phyloP scores from a whole-genome alignment of 2,329 filamentous ascomycete species.

The Cercospora berteroae region DNA sequence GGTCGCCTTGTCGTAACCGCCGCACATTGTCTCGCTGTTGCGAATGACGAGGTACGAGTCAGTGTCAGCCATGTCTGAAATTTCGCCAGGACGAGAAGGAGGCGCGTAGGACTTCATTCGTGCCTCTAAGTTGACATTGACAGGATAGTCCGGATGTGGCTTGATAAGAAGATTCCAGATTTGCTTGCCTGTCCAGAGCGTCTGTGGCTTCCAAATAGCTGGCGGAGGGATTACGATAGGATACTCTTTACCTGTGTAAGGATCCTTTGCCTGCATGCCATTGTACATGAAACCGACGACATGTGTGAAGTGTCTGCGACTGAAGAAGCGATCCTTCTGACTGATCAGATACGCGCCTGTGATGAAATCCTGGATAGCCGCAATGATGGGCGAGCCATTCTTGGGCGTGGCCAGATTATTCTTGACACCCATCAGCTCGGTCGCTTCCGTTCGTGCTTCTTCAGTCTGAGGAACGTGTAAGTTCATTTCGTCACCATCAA shows the following conservation, averaged over 20 bases:
- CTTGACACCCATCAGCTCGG: constrained; percentile 96
- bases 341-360: constrained; percentile 89
- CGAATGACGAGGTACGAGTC: constrained; percentile 90
- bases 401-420: constrained; percentile 94
- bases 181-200: constrained; percentile 95
- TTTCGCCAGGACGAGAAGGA: constrained; percentile 57
- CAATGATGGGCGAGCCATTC: constrained; percentile 96
- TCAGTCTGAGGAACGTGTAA: constrained; percentile 96
- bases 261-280: constrained; percentile 55
- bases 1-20: constrained; percentile 95
- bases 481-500: constrained; percentile 99
- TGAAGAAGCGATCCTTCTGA: constrained; percentile 89
- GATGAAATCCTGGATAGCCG: constrained; percentile 99
- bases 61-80: constrained; percentile 70
- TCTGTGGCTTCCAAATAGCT: constrained; percentile 78
- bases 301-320: constrained; percentile 82
- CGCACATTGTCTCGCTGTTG: constrained; percentile 97
- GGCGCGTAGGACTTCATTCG: constrained; percentile 79
- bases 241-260: constrained; percentile 50
- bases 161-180: constrained; percentile 89
- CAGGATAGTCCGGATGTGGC: constrained; percentile 77
- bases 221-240: constrained; percentile 83
- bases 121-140: constrained; percentile 88
- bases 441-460: constrained; percentile 91
- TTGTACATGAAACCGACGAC: constrained; percentile 94